These are phyloP conservation scores for Rosa hybrid DNA, from an alignment of 331 rosid species.

Conservation along the genomic window DNA sequence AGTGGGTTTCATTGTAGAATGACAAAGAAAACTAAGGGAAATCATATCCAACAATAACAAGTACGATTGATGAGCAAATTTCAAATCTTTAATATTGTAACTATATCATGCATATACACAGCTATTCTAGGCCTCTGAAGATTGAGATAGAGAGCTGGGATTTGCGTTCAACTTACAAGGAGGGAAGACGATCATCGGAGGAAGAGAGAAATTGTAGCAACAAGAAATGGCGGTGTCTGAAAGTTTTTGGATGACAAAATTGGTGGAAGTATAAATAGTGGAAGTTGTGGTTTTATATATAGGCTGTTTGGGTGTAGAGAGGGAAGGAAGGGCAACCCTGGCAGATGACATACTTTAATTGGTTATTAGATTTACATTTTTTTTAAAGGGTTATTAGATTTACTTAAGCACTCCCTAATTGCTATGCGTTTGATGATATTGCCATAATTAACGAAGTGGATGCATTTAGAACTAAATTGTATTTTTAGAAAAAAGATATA, in stretches of 20 bases:
- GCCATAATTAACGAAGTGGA: background rate
- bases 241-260: slow-evolving; percentile 8
- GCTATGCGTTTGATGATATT: background rate
- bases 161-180: slow-evolving; percentile 23
- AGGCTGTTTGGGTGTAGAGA: background rate
- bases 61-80: background rate
- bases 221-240: slow-evolving; percentile 10
- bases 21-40: slow-evolving; percentile 37
- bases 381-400: background rate
- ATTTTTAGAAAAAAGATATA: background rate
- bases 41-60: slow-evolving; percentile 39
- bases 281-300: background rate
- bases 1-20: slow-evolving; percentile 64
- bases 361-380: background rate
- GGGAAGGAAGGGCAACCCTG: slow-evolving; percentile 6
- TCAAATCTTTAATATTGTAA: slow-evolving; percentile 17
- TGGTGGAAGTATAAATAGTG: background rate
- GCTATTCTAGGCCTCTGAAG: background rate
- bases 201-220: slow-evolving; percentile 4
- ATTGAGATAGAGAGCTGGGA: slow-evolving; percentile 12
- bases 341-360: background rate
- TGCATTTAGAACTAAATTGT: background rate
- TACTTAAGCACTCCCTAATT: background rate
- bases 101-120: slow-evolving; percentile 6
- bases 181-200: slow-evolving; percentile 20